These are phyloP conservation scores for Suillus discolor DNA, from an alignment of 768 basidiomycete species.

Conservation along the genomic window DNA sequence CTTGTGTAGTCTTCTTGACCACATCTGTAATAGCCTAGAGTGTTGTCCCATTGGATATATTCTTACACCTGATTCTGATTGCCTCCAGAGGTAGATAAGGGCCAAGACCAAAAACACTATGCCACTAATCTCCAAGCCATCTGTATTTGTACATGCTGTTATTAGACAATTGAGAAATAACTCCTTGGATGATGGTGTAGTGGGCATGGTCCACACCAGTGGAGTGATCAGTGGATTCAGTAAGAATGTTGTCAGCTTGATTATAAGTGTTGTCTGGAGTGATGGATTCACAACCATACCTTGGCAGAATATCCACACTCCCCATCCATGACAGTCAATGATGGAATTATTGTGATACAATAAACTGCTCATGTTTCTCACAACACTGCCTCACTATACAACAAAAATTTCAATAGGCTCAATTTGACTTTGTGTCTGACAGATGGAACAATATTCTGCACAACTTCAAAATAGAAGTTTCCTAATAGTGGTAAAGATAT, in stretches of 20 bases:
- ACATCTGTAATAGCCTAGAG: background rate
- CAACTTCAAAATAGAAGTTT: background rate
- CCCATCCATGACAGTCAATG: background rate
- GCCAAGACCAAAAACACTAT: background rate
- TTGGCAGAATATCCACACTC: background rate
- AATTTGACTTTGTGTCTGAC: background rate
- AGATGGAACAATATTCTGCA: fast-evolving
- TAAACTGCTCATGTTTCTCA: background rate
- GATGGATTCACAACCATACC: background rate
- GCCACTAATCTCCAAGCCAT: background rate
- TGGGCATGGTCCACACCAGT: background rate
- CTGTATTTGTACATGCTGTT: background rate
- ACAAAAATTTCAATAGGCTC: background rate
- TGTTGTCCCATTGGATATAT: background rate
- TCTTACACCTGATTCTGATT: background rate
- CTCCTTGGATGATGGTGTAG: background rate
- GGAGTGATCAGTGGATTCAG: background rate
- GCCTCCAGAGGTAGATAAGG: background rate
- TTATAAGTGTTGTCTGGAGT: background rate
- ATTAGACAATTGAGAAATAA: background rate
- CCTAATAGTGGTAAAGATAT: background rate
- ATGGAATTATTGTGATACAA: too few species aligned
- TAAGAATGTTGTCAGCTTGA: background rate
- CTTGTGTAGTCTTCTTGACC: background rate
- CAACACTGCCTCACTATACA: background rate